Base-by-base conservation (phyloP, 805 yeast species). In the Myxozyma geophila region DNA sequence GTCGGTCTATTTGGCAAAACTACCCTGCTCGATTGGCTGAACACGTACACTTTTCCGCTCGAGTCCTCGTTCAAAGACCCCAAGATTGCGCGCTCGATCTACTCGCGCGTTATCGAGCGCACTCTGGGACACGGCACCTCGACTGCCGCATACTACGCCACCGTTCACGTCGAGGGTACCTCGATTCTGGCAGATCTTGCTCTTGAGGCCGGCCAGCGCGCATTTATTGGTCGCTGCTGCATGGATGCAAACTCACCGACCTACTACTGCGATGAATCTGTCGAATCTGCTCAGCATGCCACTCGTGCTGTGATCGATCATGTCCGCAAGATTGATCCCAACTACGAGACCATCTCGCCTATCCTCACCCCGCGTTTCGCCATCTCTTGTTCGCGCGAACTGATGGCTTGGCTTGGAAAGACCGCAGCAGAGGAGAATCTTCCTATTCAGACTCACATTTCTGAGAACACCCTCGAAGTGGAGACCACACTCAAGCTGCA, bases 341-440 rank as follows among this genome's bases (percentile, higher is more conserved):
- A 70, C 0, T 78, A 81, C 41, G 81, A 83, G 19, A 66, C 79
- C 2, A 82, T 93, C 15, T 78, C 82, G 56, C 96, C 98, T 0
- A 86, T 92, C 13, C 69, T 93, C 10, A 93, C 98, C 1, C 98
- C 99, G 8, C 79, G 99, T 62, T 93, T 93, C 78, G 98, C 98
- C 0, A 96, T 96, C 1, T 84, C 89, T 19, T 93, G 98, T 73
- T 80, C 90, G 2, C 77, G 83, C 28, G 82, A 84, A 55, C 78
- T 90, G 44, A 77, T 93, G 78, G 72, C 72, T 7, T 81, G 84
- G 80, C 79, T 92, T 59, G 96, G 96, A 2, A 75, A 81, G 6
- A 73, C 88, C 33, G 80, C 86, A n/a, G 70, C 75, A 28, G 70
- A 78, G 7, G 72, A 80, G 39, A 73, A 82, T 41, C 77, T 89